Evolutionary conservation across 768 basidiomycete species (phyloP).

Genomic region (Boletus vinaceobasis): DNA sequence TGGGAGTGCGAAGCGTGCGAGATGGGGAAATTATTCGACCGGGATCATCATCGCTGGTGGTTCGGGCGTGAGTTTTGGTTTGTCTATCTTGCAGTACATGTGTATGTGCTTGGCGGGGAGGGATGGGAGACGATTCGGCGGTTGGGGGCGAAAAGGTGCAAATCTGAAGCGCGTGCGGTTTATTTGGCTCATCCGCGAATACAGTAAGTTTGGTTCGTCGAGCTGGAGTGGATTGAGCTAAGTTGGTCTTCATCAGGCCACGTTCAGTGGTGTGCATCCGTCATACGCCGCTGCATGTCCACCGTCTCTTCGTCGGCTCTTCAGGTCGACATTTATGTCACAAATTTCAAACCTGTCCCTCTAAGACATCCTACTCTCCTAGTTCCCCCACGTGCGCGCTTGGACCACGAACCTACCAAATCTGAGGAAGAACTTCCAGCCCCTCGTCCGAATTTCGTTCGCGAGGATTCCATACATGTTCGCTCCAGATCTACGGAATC

Average conservation of each 20-base stretch:
- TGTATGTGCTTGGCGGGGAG: constrained; percentile 56
- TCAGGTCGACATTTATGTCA: constrained; percentile 73
- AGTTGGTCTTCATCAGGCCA: constrained; percentile 45
- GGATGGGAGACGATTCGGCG: constrained; percentile 43
- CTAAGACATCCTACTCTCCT: constrained; percentile 5
- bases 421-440: constrained; percentile 31
- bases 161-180: constrained; percentile 60
- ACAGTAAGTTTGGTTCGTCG: constrained; percentile 44
- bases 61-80: constrained; percentile 70
- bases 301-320: constrained; percentile 48
- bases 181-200: constrained; percentile 76
- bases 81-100: constrained; percentile 62
- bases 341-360: constrained; percentile 45
- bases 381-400: constrained; percentile 15
- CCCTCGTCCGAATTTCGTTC: constrained; percentile 33
- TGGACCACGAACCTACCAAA: constrained; percentile 1
- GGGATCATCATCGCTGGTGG: constrained; percentile 68
- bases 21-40: constrained; percentile 58
- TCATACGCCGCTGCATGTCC: constrained; percentile 58
- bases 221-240: not conserved
- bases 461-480: constrained; percentile 2
- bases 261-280: constrained; percentile 71
- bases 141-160: constrained; percentile 40
- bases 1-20: constrained; percentile 57
- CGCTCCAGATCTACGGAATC: constrained; percentile 25